Percentiles rank a stretch among this genome's conserved stretches.
phyloP scores from a whole-genome alignment of 2,329 filamentous ascomycete species.

The Aplosporella prunicola region DNA sequence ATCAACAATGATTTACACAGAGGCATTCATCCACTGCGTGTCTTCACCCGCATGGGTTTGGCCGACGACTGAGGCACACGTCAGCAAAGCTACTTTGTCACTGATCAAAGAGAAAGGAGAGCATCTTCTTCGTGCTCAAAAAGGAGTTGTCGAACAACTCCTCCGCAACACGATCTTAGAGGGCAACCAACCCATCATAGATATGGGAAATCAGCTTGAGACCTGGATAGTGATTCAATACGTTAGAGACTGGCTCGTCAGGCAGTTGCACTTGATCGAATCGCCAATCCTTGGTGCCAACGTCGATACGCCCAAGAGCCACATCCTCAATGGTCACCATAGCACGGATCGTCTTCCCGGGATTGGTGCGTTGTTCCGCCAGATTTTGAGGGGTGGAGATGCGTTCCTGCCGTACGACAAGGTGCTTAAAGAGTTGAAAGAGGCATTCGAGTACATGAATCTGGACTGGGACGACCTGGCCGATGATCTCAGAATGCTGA shows the following conservation, averaged over 20 bases:
- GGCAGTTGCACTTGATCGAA: constrained; percentile 14
- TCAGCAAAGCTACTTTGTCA: too few species aligned
- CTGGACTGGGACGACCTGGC: constrained; percentile 15
- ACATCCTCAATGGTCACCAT: too few species aligned
- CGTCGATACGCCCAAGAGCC: constrained; percentile 3
- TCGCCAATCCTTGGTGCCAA: too few species aligned
- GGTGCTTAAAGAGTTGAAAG: constrained; percentile 14
- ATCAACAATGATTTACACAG: constrained; percentile 24
- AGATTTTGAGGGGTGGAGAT: constrained; percentile 19
- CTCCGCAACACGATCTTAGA: constrained; percentile 17
- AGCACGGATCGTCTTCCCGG: constrained; percentile 11
- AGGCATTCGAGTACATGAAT: constrained; percentile 11
- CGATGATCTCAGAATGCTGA: constrained; percentile 20
- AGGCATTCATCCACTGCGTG: constrained; percentile 28
- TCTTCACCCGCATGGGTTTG: constrained; percentile 19
- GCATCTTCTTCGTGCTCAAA: constrained; percentile 13
- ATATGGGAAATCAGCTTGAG: constrained; percentile 12
- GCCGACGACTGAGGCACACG: constrained; percentile 12
- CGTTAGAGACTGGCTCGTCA: constrained; percentile 23
- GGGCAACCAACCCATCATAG: constrained; percentile 3
- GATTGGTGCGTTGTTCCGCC: constrained; percentile 20
- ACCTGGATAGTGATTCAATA: constrained; percentile 23
- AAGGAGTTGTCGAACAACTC: constrained; percentile 18
- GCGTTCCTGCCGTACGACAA: constrained; percentile 21
- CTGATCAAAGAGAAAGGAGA: constrained; percentile 15